Evolutionary conservation across 345 rosid species (phyloP).

Genomic region (Acer yangbiense): DNA sequence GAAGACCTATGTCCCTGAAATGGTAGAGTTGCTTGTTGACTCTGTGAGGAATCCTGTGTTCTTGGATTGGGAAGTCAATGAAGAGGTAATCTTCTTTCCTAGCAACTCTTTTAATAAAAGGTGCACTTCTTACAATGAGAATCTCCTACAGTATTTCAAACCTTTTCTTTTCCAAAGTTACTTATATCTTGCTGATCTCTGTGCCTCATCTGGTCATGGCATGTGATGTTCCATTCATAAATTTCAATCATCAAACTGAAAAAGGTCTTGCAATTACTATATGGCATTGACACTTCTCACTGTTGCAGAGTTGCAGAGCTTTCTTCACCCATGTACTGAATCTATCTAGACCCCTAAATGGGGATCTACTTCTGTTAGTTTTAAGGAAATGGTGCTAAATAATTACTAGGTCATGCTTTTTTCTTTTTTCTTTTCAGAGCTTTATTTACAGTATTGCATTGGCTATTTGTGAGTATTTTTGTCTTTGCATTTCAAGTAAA

Average conservation of each 20-base stretch:
- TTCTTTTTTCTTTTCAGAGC: not conserved
- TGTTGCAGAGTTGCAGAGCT: not conserved
- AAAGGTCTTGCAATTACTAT: not conserved
- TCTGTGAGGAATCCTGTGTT: constrained; percentile 74
- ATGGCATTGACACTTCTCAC: not conserved
- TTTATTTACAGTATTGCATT: not conserved
- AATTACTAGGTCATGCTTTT: not conserved
- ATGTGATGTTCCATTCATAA: not conserved
- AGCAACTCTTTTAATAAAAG: not conserved
- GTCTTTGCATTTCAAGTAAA: not conserved
- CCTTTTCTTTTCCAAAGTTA: not conserved
- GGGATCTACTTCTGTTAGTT: not conserved
- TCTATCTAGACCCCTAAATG: not conserved
- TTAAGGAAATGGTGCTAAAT: not conserved
- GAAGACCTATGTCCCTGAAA: constrained; percentile 68
- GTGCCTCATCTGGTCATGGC: not conserved
- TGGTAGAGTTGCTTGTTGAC: constrained; percentile 78
- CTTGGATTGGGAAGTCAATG: constrained; percentile 83
- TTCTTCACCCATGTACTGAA: not conserved
- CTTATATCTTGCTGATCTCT: not conserved
- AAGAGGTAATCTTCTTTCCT: constrained; percentile 48
- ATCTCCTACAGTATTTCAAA: not conserved
- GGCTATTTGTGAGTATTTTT: not conserved
- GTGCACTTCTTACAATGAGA: not conserved
- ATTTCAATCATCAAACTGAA: not conserved